Base-by-base conservation (phyloP, 805 yeast species). In the Starmerella khaoyaiensis region DNA sequence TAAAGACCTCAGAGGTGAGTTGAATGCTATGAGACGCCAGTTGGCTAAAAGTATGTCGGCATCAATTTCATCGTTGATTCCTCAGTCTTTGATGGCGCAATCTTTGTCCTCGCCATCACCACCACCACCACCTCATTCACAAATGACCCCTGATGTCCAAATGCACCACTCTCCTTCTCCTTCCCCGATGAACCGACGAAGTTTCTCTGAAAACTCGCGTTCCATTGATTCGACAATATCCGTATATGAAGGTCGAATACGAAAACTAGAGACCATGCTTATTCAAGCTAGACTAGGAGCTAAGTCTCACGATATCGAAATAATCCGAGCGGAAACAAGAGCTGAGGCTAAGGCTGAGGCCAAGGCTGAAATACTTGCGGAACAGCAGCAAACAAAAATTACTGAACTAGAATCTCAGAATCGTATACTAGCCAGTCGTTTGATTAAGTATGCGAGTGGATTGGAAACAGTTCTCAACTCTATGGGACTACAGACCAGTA, bases 181-280 rank as follows among this genome's bases (percentile, higher is more conserved):
- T 11, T n/a, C n/a, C 12, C 26, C 26, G n/a, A n/a, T 23, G 26
- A 11, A 11, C 12, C 26, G 14, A 8, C 20, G 12, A 11, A 6
- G 32, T n/a, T 17, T 19, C 17, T 12, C 18, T 11, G 15, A 21
- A 10, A 19, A 28, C 15, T 16, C 25, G n/a, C 12, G 10, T 11
- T 17, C 12, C 6, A 5, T 21, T 12, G 27, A 8, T 10, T 22
- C n/a, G n/a, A n/a, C 21, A 1, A 28, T 28, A 3, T 40, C 44
- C 9, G 34, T 80, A 0, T 76, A 83, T 45, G 77, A 77, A 53
- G 57, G 71, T 9, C 62, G 94, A 36, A 80, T 87, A 28, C 72
- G 71, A 44, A 79, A 79, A 47, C 65, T 87, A 36, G 52, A 48
- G 28, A 37, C 32, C 11, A 18, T 39, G 35, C 40, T 48, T 15